phyloP scores from a whole-genome alignment of 768 basidiomycete genomes.

The Tephrocybe rancida region DNA sequence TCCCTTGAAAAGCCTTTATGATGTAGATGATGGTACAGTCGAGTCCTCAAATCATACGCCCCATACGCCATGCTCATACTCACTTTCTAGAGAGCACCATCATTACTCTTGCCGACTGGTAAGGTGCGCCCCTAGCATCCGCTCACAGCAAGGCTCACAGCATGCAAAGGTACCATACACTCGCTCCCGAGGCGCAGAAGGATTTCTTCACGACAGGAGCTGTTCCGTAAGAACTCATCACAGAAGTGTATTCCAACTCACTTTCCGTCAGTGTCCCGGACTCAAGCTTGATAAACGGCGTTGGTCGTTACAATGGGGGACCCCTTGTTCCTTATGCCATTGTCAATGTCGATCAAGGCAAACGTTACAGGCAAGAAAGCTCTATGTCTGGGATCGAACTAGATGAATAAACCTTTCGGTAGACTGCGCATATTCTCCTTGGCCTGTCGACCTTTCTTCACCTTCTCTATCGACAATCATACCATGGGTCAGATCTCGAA shows the following conservation, averaged over 20 bases:
- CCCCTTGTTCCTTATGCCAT: slow-evolving; percentile 38
- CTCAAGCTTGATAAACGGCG: slow-evolving; percentile 48
- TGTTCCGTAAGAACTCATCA: slow-evolving; percentile 22
- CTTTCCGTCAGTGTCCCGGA: slow-evolving; percentile 24
- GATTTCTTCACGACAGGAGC: slow-evolving; percentile 28
- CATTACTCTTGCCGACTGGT: slow-evolving; percentile 34
- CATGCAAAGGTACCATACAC: slow-evolving; percentile 14
- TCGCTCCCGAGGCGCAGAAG: slow-evolving; percentile 37
- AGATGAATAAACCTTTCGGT: background rate
- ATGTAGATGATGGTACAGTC: slow-evolving; percentile 36
- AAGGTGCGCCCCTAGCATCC: background rate
- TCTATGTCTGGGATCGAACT: background rate
- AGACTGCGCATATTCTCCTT: slow-evolving; percentile 47
- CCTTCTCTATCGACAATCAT: slow-evolving; percentile 36
- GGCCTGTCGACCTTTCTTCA: slow-evolving; percentile 44
- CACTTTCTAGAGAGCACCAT: slow-evolving; percentile 25
- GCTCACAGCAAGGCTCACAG: background rate
- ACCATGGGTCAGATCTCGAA: slow-evolving; percentile 12
- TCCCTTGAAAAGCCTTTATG: slow-evolving; percentile 34
- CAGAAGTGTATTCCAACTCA: background rate
- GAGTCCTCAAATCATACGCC: slow-evolving; percentile 13
- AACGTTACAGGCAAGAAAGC: slow-evolving; percentile 33
- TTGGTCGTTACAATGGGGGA: slow-evolving; percentile 40
- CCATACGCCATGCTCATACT: background rate
- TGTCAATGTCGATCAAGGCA: slow-evolving; percentile 38